Conservation (phyloP, 1,284 basidiomycete species). For the Pterulicium gracile region DNA sequence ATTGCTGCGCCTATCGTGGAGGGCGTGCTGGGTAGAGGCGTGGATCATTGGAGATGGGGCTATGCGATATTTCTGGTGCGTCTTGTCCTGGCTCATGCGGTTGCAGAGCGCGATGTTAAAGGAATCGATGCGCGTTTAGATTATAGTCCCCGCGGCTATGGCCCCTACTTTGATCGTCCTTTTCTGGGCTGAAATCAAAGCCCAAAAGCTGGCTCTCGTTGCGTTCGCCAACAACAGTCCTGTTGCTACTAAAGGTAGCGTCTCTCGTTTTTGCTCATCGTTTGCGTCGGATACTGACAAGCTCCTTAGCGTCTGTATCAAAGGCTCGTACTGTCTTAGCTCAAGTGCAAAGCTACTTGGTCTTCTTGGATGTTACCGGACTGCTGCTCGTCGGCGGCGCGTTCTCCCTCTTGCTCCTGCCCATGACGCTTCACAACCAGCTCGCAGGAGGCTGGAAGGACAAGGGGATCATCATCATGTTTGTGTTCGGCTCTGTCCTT, state of each 20-base stretch:
- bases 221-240: not conserved
- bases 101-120: too few species aligned
- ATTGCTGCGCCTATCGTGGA: conserved; percentile 42
- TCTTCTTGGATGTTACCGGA: conserved; percentile 39
- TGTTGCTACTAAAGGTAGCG: too few species aligned
- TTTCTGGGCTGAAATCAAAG: conserved; percentile 34
- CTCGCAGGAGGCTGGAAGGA: too few species aligned
- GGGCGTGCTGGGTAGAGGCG: conserved; percentile 25
- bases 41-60: conserved; percentile 44
- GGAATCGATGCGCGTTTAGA: too few species aligned
- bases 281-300: too few species aligned
- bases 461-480: conserved; percentile 36
- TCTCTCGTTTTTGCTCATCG: too few species aligned
- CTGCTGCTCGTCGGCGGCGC: conserved; percentile 44
- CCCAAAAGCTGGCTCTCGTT: conserved; percentile 23
- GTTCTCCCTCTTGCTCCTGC: conserved; percentile 45
- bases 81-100: conserved; percentile 9
- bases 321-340: not conserved
- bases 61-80: conserved; percentile 24
- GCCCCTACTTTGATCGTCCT: conserved; percentile 24
- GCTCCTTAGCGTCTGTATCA: not conserved
- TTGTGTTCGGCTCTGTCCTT: conserved; percentile 25
- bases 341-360: too few species aligned
- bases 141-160: conserved; percentile 17
- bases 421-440: conserved; percentile 43